Evolutionary conservation across 129 eudicot species (phyloP).

Genomic region (Sambucus nigra): DNA sequence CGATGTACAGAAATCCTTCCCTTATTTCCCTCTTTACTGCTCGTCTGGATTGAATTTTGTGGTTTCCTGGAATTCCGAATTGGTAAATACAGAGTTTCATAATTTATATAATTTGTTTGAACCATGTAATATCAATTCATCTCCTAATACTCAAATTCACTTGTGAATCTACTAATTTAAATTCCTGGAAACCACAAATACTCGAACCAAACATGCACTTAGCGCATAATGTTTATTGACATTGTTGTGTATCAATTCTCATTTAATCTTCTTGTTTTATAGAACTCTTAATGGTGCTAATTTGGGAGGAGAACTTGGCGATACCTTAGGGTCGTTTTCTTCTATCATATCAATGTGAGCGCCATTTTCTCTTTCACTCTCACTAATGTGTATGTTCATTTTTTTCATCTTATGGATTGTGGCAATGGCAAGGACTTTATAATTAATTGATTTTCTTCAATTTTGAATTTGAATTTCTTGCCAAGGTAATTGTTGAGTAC

Average conservation of each 20-base stretch:
- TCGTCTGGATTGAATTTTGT: no score
- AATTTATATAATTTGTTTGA: no score
- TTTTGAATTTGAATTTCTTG: no score
- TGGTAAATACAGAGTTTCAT: no score
- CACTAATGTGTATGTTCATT: background rate
- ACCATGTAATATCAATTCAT: no score
- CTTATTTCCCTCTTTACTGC: background rate
- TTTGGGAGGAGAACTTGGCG: constrained; percentile 85
- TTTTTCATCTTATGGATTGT: background rate
- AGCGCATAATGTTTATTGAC: background rate
- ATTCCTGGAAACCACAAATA: no score
- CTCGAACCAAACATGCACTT: no score
- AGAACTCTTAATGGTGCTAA: constrained; percentile 69
- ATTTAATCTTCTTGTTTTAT: constrained; percentile 10
- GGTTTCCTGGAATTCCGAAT: no score
- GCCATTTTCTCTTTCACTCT: background rate
- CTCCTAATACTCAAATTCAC: no score
- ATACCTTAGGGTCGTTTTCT: constrained; percentile 57
- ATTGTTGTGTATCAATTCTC: background rate
- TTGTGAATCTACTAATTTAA: no score
- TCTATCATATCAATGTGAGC: constrained; percentile 68
- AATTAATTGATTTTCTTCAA: background rate
- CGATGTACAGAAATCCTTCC: constrained; percentile 44
- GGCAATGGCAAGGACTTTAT: background rate
- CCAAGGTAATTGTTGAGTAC: no score